Evolutionary conservation across 352 stramenopile genomes (phyloP).

Genomic region (Phytophthora palmivora): DNA sequence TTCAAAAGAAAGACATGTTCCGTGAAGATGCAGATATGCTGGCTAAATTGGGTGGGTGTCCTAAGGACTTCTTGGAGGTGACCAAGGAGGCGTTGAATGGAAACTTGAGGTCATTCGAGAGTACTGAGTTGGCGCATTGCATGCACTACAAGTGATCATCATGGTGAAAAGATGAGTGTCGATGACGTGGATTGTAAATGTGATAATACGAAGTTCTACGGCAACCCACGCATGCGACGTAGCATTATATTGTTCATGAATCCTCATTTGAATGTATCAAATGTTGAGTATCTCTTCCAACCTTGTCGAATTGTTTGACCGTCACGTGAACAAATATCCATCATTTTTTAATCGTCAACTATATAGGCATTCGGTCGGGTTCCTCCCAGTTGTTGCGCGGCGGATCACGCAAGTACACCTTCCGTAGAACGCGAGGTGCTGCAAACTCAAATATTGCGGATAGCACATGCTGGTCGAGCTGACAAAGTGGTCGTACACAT

Average conservation of each 20-base stretch:
- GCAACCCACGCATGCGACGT: background rate
- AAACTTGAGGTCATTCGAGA: conserved; percentile 14
- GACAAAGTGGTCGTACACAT: background rate
- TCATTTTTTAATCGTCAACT: background rate
- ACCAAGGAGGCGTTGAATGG: conserved; percentile 13
- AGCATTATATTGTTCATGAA: background rate
- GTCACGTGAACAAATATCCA: too few relatives aligned
- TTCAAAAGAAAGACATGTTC: conserved; percentile 31
- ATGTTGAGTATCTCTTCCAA: too few relatives aligned
- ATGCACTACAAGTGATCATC: conserved; percentile 10
- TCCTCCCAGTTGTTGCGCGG: conserved; percentile 7
- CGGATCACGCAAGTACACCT: conserved; percentile 26
- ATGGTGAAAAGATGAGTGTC: background rate
- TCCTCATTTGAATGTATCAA: background rate
- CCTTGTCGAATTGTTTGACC: too few relatives aligned
- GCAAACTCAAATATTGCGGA: conserved; percentile 25
- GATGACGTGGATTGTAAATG: background rate
- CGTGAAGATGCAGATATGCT: conserved; percentile 18
- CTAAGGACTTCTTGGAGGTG: conserved; percentile 27
- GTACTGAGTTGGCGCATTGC: conserved; percentile 12
- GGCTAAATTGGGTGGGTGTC: conserved; percentile 18
- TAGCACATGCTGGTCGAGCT: conserved; percentile 21
- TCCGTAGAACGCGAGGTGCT: conserved; percentile 6
- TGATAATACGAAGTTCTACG: background rate
- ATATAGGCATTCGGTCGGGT: conserved; percentile 17